These are phyloP conservation scores for Boletus rubescentipes DNA, from an alignment of 768 basidiomycete genomes.

Conservation along the genomic window DNA sequence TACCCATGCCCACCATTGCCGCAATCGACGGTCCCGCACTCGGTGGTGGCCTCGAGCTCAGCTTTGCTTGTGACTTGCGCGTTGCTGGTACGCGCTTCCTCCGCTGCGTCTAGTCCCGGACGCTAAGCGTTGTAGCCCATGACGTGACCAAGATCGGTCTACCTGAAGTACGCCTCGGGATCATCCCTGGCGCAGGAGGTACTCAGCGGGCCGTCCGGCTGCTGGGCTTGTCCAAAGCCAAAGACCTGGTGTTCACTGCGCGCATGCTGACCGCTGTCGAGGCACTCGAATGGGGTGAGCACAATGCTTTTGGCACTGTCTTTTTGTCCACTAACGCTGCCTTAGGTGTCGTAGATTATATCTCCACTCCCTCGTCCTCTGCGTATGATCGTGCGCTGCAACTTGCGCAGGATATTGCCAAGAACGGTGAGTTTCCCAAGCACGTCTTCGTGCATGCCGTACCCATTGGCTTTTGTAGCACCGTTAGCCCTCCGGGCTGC, in stretches of 20 bases:
- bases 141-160: conserved; percentile 83
- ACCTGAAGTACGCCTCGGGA: conserved; percentile 76
- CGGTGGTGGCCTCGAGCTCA: conserved; percentile 89
- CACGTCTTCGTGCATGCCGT: not conserved
- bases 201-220: conserved; percentile 81
- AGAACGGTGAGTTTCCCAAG: conserved; percentile 48
- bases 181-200: conserved; percentile 90
- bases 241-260: conserved; percentile 84
- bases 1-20: conserved; percentile 88
- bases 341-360: conserved; percentile 82
- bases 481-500: conserved; percentile 87
- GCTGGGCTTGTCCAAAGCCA: conserved; percentile 76
- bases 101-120: not conserved
- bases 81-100: conserved; percentile 66
- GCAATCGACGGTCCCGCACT: conserved; percentile 93
- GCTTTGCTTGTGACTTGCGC: conserved; percentile 86
- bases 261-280: conserved; percentile 63
- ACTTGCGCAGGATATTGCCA: conserved; percentile 68
- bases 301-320: not conserved
- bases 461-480: conserved; percentile 42
- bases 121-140: conserved; percentile 41
- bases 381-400: conserved; percentile 70
- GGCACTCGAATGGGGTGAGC: conserved; percentile 67
- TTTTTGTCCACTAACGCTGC: conserved; percentile 8
- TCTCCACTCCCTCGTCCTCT: conserved; percentile 57